Conservation (phyloP, 192 early-diverging fungal genomes). For the Cladochytrium replicatum region DNA sequence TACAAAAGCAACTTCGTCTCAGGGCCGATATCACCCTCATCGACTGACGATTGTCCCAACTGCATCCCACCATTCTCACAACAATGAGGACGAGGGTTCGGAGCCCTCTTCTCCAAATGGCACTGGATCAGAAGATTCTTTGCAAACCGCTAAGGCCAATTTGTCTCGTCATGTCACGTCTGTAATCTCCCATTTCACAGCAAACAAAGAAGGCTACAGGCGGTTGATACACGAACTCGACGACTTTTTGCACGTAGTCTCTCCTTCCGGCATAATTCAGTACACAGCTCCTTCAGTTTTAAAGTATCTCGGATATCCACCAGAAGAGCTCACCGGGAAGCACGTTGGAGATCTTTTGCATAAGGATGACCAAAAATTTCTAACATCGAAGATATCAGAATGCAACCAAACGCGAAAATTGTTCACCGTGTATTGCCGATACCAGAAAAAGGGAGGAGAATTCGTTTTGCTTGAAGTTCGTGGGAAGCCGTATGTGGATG, state of each 20-base stretch:
- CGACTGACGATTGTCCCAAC: too few relatives aligned
- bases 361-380: conserved; percentile 9
- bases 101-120: too few relatives aligned
- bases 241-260: conserved; percentile 28
- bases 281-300: conserved; percentile 19
- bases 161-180: conserved; percentile 34
- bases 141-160: conserved; percentile 3
- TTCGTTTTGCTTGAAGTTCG: conserved; percentile 21
- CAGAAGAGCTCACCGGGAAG: conserved; percentile 13
- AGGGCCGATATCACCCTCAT: too few relatives aligned
- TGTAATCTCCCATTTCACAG: conserved; percentile 32
- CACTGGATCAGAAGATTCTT: conserved; percentile 11
- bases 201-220: conserved; percentile 18
- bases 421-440: conserved; percentile 15
- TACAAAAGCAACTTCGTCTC: too few relatives aligned
- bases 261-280: conserved; percentile 11
- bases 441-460: conserved; percentile 17
- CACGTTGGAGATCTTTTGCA: conserved; percentile 16
- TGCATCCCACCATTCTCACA: too few relatives aligned
- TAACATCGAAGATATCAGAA: background rate
- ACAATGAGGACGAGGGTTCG: too few relatives aligned
- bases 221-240: conserved; percentile 26
- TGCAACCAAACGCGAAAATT: conserved; percentile 1
- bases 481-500: conserved; percentile 16
- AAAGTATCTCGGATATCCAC: conserved; percentile 13